Percentiles rank a stretch among this genome's conserved stretches.
phyloP scores from a whole-genome alignment of 2,329 filamentous ascomycete species.

The Ceratocystis lukuohia region DNA sequence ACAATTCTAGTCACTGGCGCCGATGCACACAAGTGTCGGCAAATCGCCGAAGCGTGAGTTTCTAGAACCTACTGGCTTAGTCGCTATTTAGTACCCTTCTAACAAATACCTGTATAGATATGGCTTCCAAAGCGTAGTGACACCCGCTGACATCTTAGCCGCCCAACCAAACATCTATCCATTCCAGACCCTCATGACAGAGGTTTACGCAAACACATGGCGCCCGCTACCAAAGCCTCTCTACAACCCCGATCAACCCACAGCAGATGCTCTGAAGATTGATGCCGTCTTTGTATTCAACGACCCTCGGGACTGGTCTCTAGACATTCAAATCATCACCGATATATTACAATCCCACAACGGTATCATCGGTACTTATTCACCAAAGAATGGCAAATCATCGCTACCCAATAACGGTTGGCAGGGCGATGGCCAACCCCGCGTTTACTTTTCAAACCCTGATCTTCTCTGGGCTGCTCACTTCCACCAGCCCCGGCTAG shows the following conservation, averaged over 20 bases:
- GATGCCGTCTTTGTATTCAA: slow-evolving; percentile 91
- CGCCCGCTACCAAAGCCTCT: slow-evolving; percentile 43
- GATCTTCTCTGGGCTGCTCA: slow-evolving; percentile 81
- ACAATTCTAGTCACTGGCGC: slow-evolving; percentile 65
- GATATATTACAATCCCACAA: slow-evolving; percentile 67
- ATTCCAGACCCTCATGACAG: slow-evolving; percentile 54
- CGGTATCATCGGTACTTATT: slow-evolving; percentile 74
- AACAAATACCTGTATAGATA: slow-evolving; percentile 36
- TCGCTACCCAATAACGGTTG: slow-evolving; percentile 61
- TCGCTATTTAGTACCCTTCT: slow-evolving; percentile 20
- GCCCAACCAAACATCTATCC: slow-evolving; percentile 69
- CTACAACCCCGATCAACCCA: slow-evolving; percentile 29
- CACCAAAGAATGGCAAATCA: slow-evolving; percentile 52
- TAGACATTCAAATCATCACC: slow-evolving; percentile 72
- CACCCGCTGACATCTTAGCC: slow-evolving; percentile 67
- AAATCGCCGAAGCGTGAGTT: slow-evolving; percentile 53
- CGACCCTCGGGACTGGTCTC: slow-evolving; percentile 89
- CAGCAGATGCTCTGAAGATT: slow-evolving; percentile 49
- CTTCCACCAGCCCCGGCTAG: slow-evolving; percentile 74
- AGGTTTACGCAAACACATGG: slow-evolving; percentile 46
- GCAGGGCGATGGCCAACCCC: slow-evolving; percentile 67
- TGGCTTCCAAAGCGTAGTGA: slow-evolving; percentile 71
- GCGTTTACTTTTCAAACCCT: slow-evolving; percentile 76
- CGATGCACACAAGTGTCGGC: slow-evolving; percentile 50
- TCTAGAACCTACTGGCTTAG: background rate